These are phyloP conservation scores for Heterobasidion irregulare DNA, from an alignment of 1,284 basidiomycete species.

Conservation along the genomic window DNA sequence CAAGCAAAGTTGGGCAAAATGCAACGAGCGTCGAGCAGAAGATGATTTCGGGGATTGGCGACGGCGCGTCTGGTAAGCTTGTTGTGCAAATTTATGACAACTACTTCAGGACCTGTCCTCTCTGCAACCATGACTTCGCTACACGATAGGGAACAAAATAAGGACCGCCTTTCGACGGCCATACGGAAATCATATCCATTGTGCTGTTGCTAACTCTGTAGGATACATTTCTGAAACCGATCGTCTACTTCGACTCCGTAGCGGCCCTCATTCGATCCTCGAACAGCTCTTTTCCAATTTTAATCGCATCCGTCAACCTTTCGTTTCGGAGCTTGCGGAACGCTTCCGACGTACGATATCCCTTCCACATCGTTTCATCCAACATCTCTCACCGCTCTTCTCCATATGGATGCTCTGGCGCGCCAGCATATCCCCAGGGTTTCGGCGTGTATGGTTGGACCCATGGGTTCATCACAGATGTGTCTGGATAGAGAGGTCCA, in stretches of 20 bases:
- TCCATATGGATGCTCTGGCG: conserved; percentile 41
- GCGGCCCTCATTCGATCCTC: conserved; percentile 2
- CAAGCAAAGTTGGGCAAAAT: no score
- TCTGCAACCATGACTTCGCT: no score
- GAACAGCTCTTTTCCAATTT: conserved; percentile 1
- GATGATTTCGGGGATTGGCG: no score
- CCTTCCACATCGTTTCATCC: conserved; percentile 35
- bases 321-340: conserved; percentile 14
- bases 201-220: no score
- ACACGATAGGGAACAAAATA: no score
- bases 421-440: conserved; percentile 49
- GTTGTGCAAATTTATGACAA: no score
- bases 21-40: no score
- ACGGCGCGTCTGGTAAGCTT: no score
- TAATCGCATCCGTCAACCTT: conserved; percentile 13
- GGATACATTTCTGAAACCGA: no score
- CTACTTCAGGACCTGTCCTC: no score
- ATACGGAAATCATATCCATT: no score
- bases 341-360: conserved; percentile 21
- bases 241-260: neutral
- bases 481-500: conserved; percentile 39
- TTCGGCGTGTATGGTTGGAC: conserved; percentile 46
- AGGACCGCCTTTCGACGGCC: no score
- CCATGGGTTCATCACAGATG: conserved; percentile 38
- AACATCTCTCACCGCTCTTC: conserved; percentile 39